Conservation (phyloP, 2,329 filamentous ascomycete genomes). For the Xylaria sp. region DNA sequence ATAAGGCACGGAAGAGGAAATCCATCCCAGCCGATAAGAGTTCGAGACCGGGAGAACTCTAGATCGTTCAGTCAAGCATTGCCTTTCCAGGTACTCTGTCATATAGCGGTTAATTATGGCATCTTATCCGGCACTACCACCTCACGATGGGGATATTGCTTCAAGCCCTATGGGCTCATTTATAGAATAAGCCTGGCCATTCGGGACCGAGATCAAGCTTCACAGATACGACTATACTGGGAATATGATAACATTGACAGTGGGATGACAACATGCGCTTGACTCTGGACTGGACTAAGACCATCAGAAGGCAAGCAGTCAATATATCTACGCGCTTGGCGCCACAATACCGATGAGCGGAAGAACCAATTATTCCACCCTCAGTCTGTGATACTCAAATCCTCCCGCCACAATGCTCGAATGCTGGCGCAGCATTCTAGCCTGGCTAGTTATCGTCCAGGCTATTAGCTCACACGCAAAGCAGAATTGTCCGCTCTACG, state of each 20-base stretch:
- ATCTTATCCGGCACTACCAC: constrained; percentile 23
- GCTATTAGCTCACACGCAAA: constrained; percentile 39
- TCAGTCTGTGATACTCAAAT: neutral
- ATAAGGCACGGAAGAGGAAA: neutral
- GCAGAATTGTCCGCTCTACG: constrained; percentile 50
- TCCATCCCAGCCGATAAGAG: neutral
- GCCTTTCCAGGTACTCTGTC: neutral
- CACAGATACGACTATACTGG: neutral
- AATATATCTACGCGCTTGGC: constrained; percentile 17
- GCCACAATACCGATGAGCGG: constrained; percentile 7
- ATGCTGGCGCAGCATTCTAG: neutral
- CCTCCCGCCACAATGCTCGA: constrained; percentile 15
- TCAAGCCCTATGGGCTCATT: neutral
- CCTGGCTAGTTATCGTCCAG: constrained; percentile 19
- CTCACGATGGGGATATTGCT: neutral
- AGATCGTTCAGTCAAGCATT: neutral
- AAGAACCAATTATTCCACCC: neutral
- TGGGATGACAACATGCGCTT: neutral
- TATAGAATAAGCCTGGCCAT: too few relatives aligned
- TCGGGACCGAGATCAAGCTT: neutral
- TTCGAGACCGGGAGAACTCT: too few relatives aligned
- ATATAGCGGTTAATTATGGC: constrained; percentile 26
- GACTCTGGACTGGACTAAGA: neutral
- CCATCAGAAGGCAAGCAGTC: neutral
- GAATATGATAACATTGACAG: neutral